phyloP scores from a whole-genome alignment of 2,329 filamentous ascomycete species.

The Stagonosporopsis vannaccii region DNA sequence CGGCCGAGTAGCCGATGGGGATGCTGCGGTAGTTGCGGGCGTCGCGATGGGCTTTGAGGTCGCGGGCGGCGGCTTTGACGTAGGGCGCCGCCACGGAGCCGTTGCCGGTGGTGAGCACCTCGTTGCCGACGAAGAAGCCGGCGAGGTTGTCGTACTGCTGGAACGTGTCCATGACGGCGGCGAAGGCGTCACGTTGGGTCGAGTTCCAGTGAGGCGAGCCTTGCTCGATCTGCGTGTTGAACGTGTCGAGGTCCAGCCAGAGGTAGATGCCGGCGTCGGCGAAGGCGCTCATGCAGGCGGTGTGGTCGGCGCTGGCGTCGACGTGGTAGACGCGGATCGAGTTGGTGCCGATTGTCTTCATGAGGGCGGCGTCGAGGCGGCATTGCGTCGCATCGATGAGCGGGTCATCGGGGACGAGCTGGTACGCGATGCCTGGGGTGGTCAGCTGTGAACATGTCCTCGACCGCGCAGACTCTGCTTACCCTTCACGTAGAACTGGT shows the following conservation, averaged over 20 bases:
- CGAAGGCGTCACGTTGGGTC: constrained; percentile 72
- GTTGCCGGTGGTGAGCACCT: constrained; percentile 70
- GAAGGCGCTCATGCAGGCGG: constrained; percentile 81
- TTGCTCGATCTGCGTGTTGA: constrained; percentile 71
- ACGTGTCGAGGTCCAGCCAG: constrained; percentile 81
- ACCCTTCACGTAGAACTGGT: constrained; percentile 88
- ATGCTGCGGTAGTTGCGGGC: constrained; percentile 79
- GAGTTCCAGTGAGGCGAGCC: constrained; percentile 73
- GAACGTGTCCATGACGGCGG: constrained; percentile 78
- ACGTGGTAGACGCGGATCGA: constrained; percentile 90
- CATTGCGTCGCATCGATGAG: constrained; percentile 79
- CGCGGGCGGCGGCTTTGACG: constrained; percentile 80
- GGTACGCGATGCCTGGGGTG: constrained; percentile 73
- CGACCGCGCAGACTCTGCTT: constrained; percentile 11
- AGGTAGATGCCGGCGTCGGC: constrained; percentile 75
- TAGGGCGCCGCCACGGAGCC: constrained; percentile 75
- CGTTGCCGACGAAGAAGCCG: constrained; percentile 83
- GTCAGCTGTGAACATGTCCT: neutral
- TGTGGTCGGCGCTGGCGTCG: constrained; percentile 73
- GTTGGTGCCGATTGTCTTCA: constrained; percentile 83
- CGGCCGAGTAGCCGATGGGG: constrained; percentile 85
- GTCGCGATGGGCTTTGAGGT: constrained; percentile 83
- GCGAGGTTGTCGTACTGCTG: constrained; percentile 79
- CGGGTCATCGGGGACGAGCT: constrained; percentile 73
- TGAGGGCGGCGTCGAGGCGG: constrained; percentile 74